Conservation (phyloP, 306 rosid species). For the Trichosanthes truncata region DNA sequence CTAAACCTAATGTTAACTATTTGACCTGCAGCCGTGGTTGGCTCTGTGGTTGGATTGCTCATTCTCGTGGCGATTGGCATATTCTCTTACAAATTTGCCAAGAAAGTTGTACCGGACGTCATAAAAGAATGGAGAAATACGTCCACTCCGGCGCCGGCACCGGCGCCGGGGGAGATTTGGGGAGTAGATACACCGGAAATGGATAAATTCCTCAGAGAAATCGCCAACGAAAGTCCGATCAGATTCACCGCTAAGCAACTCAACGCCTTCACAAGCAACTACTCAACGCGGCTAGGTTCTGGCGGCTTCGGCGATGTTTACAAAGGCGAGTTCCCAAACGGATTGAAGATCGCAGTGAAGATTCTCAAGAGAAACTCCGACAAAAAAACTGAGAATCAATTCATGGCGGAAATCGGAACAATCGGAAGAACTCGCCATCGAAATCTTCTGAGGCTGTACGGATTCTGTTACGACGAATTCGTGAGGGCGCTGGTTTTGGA, state of each 20-base stretch:
- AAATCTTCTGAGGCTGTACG: slow-evolving; percentile 27
- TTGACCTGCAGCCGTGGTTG: not conserved
- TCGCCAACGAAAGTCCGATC: not conserved
- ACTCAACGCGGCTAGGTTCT: slow-evolving; percentile 19
- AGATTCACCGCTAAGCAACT: slow-evolving; percentile 2
- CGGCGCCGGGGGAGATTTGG: not conserved
- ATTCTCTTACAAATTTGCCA: not conserved
- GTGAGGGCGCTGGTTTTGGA: slow-evolving; percentile 40
- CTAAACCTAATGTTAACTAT: not conserved
- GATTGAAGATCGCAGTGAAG: slow-evolving; percentile 33
- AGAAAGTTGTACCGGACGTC: not conserved
- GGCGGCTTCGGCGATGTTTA: slow-evolving; percentile 42
- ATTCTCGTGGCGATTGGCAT: not conserved
- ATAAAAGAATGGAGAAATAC: not conserved
- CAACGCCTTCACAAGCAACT: slow-evolving; percentile 2
- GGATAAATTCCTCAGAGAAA: not conserved
- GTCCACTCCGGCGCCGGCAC: not conserved
- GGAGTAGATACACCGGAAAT: not conserved
- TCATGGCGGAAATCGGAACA: slow-evolving; percentile 31
- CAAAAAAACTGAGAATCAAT: slow-evolving; percentile 29
- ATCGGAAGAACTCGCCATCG: slow-evolving; percentile 30
- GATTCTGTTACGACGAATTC: slow-evolving; percentile 31
- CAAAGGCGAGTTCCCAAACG: slow-evolving; percentile 28
- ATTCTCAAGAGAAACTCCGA: slow-evolving; percentile 17
- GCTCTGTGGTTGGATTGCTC: not conserved